These are phyloP conservation scores for Xanthoconium separans DNA, from an alignment of 1,284 basidiomycete genomes.

Conservation along the genomic window DNA sequence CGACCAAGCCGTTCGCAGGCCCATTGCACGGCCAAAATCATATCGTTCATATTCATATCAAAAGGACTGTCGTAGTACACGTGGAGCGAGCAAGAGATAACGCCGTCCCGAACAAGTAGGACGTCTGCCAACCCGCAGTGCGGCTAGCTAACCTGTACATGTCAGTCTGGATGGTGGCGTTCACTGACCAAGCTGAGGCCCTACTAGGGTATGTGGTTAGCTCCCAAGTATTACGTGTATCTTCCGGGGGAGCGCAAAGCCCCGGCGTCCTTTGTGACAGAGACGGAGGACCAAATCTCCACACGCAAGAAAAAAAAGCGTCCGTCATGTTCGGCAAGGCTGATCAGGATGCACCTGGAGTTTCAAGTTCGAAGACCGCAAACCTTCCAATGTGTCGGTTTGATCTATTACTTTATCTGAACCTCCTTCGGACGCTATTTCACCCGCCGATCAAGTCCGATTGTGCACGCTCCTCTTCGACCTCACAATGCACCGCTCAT, in stretches of 20 bases:
- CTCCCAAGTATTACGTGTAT: not conserved
- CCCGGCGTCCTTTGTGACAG: slow-evolving; percentile 20
- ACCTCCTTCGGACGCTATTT: slow-evolving; percentile 25
- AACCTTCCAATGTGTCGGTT: slow-evolving; percentile 28
- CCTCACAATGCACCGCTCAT: slow-evolving; percentile 4
- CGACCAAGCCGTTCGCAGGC: slow-evolving; percentile 14
- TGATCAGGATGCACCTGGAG: slow-evolving; percentile 29
- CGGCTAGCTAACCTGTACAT: not conserved
- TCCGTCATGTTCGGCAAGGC: slow-evolving; percentile 34
- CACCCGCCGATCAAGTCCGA: slow-evolving; percentile 37
- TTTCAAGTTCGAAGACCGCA: slow-evolving; percentile 35
- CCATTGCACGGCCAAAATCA: slow-evolving; percentile 8
- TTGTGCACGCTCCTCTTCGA: slow-evolving; percentile 24
- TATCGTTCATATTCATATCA: slow-evolving; percentile 13
- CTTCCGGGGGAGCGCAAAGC: not conserved
- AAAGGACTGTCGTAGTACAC: slow-evolving; percentile 3
- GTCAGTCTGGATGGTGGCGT: slow-evolving; percentile 10
- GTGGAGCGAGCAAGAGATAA: slow-evolving; percentile 18
- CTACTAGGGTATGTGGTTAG: not conserved
- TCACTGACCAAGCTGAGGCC: not conserved
- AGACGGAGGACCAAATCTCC: slow-evolving; percentile 24
- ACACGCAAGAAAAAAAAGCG: slow-evolving; percentile 12
- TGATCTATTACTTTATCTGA: slow-evolving; percentile 36
- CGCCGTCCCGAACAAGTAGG: slow-evolving; percentile 6
- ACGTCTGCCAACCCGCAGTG: not conserved